These are phyloP conservation scores for Boletellus dicymbophilus DNA, from an alignment of 1,284 basidiomycete genomes.

Conservation along the genomic window DNA sequence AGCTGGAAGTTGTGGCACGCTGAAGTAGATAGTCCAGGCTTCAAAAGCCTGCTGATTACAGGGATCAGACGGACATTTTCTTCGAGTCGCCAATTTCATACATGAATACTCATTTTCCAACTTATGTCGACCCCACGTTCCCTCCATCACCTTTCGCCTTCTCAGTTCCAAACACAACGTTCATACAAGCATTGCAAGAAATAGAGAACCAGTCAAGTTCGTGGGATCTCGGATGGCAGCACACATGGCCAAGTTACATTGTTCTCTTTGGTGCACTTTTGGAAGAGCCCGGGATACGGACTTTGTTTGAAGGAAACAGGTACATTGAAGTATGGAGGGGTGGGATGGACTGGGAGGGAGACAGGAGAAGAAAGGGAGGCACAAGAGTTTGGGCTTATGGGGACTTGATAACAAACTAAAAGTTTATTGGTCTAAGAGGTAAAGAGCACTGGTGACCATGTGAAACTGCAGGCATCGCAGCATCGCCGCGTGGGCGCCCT, in stretches of 20 bases:
- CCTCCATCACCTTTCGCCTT: constrained; percentile 62
- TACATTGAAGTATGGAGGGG: constrained; percentile 68
- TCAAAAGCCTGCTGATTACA: constrained; percentile 56
- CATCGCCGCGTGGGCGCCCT: too few relatives aligned
- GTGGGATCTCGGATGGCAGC: constrained; percentile 50
- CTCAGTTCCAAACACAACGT: constrained; percentile 51
- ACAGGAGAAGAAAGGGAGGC: constrained; percentile 73
- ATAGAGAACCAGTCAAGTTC: constrained; percentile 24
- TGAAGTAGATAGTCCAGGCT: constrained; percentile 40
- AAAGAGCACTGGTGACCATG: neutral
- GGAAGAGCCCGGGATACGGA: constrained; percentile 47
- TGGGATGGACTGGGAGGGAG: constrained; percentile 85
- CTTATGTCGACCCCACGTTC: constrained; percentile 59
- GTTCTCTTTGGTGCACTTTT: constrained; percentile 81
- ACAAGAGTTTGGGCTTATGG: constrained; percentile 64
- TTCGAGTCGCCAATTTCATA: constrained; percentile 76
- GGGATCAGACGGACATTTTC: constrained; percentile 86
- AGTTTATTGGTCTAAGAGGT: constrained; percentile 11
- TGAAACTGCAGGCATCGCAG: too few relatives aligned
- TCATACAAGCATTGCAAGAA: constrained; percentile 19
- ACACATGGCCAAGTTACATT: constrained; percentile 81
- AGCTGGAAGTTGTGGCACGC: neutral
- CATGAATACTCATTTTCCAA: constrained; percentile 65
- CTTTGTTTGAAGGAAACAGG: constrained; percentile 55
- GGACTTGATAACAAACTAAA: too few relatives aligned